Base-by-base conservation (phyloP, 805 yeast species). In the Yarrowia sp. region DNA sequence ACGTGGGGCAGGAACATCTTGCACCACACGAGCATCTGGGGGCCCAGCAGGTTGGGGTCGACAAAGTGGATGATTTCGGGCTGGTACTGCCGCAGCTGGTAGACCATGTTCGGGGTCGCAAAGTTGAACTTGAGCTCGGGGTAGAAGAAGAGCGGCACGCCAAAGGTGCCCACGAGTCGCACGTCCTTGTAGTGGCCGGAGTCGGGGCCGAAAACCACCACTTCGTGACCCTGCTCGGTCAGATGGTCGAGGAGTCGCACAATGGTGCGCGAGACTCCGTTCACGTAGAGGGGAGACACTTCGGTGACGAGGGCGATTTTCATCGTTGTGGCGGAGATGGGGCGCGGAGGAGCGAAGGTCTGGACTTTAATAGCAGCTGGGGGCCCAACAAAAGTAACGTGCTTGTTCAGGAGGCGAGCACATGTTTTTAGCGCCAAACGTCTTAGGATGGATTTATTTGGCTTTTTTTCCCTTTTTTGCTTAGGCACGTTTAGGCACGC, bases 111-210 rank as follows among this genome's bases (percentile, higher is more conserved):
- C 16, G 36, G 39, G 18, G 61, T 33, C 12, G 63, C 59, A 27
- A 65, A 64, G 63, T 65, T 64, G 41, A 64, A 61, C 44, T 65
- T 65, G 63, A 65, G 64, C 60, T 65, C 66, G 4, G 66, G 66
- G 33, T 65, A 65, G 55, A 64, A 65, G 46, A 64, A 65, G 31
- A 65, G 58, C 14, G 66, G 63, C 24, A 65, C 46, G 6, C 66
- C 66, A 18, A 61, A 31, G 35, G 66, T 64, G 13, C 66, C 64
- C 12, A 64, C 51, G 22, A 65, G 55, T 10, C 38, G 38, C 24
- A 59, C 46, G 21, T 55, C n/a, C 32, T 64, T 39, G 49, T 62
- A 61, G 22, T 38, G 33, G n/a, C 62, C 65, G 13, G 46, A 42
- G 29, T 65, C 66, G n/a, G 66, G 66, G 9, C 66, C 66, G 24